These are phyloP conservation scores for Firmiana major DNA, from an alignment of 345 rosid species.

Conservation along the genomic window DNA sequence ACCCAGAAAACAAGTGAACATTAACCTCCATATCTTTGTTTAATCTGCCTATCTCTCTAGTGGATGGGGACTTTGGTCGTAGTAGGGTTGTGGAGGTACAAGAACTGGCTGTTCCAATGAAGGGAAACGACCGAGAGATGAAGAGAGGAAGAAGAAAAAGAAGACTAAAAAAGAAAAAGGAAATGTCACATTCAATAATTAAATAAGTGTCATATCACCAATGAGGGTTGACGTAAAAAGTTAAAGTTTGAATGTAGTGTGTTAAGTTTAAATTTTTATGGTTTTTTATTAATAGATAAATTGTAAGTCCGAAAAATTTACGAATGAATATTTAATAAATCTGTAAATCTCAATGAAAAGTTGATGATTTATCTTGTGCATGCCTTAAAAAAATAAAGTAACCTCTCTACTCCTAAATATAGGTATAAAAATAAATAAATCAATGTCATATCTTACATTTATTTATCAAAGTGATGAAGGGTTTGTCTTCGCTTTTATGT, in stretches of 20 bases:
- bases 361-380: too few relatives aligned
- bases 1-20: neutral
- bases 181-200: constrained; percentile 24
- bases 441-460: neutral
- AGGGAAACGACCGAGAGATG: neutral
- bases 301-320: too few relatives aligned
- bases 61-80: neutral
- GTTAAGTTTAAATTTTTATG: too few relatives aligned
- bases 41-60: neutral
- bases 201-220: neutral
- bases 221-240: too few relatives aligned
- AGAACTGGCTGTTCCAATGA: constrained; percentile 2
- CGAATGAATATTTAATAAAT: too few relatives aligned
- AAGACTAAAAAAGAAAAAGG: neutral
- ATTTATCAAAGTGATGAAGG: neutral
- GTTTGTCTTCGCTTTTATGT: constrained; percentile 8
- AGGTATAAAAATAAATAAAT: too few relatives aligned
- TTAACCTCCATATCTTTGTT: neutral
- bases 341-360: too few relatives aligned
- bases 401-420: too few relatives aligned
- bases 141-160: neutral
- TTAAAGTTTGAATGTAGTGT: too few relatives aligned
- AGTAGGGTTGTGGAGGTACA: constrained; percentile 16
- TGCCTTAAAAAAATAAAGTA: too few relatives aligned
- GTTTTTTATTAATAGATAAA: too few relatives aligned